Evolutionary conservation across 306 rosid species (phyloP).

Genomic region (Abrus pulchellus): DNA sequence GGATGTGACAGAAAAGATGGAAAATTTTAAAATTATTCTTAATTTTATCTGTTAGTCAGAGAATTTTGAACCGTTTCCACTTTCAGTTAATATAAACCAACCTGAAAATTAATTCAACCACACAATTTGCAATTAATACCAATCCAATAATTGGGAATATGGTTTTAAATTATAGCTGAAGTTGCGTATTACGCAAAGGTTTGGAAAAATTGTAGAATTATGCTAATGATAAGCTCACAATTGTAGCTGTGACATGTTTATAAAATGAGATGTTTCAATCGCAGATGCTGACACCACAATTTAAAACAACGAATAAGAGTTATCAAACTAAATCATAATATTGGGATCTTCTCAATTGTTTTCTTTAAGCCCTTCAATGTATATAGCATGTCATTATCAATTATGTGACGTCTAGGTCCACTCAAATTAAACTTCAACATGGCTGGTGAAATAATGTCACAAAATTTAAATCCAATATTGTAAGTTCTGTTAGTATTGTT

Average conservation of each 20-base stretch:
- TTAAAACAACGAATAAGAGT: neutral
- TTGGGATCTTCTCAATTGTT: neutral
- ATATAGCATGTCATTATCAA: constrained; percentile 13
- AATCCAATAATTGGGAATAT: constrained; percentile 1
- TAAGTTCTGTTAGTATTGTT: too few species aligned
- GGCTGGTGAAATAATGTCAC: neutral
- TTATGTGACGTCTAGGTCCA: neutral
- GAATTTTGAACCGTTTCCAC: neutral
- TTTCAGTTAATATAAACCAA: neutral
- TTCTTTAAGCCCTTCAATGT: neutral
- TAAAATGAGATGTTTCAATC: neutral
- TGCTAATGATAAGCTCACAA: neutral
- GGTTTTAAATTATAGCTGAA: neutral
- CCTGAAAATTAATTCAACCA: neutral
- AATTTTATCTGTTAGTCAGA: neutral
- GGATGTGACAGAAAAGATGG: too few species aligned
- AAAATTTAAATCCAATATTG: too few species aligned
- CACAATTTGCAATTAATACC: neutral
- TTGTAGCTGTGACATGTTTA: neutral
- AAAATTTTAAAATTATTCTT: too few species aligned
- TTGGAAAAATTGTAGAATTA: neutral
- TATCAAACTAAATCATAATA: neutral
- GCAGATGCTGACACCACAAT: neutral
- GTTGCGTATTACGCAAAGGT: neutral
- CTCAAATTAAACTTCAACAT: neutral